Percentiles rank a stretch among this genome's conserved stretches.
Evolutionary conservation across 345 rosid species (phyloP).

Genomic region (Corchorus capsularis): DNA sequence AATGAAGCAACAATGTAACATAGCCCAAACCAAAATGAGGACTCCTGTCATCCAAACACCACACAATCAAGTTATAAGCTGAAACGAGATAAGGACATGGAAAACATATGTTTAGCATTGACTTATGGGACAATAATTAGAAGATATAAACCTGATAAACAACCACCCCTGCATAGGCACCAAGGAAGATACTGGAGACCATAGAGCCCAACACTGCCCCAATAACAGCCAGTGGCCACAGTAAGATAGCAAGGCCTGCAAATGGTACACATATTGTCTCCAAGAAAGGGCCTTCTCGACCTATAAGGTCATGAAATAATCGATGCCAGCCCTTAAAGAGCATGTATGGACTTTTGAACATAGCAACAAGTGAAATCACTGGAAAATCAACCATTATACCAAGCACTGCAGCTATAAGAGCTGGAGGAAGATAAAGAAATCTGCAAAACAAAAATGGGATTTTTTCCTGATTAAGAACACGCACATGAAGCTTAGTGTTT

Average conservation of each 20-base stretch:
- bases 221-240: constrained; percentile 93
- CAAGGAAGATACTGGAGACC: constrained; percentile 74
- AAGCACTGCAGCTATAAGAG: constrained; percentile 58
- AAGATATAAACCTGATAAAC: constrained; percentile 64
- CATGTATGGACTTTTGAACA: constrained; percentile 89
- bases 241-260: constrained; percentile 89
- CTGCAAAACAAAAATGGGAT: constrained; percentile 40
- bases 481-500: not conserved
- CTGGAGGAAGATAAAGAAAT: constrained; percentile 69
- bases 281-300: constrained; percentile 97
- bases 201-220: constrained; percentile 87
- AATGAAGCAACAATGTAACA: constrained; percentile 74
- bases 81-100: not conserved
- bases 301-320: constrained; percentile 82
- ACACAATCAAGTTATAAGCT: constrained; percentile 10
- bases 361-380: constrained; percentile 64
- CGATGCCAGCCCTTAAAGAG: constrained; percentile 96
- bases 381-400: constrained; percentile 75
- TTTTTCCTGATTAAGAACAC: not conserved
- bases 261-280: constrained; percentile 98
- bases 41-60: constrained; percentile 56
- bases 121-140: not conserved
- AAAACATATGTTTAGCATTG: not conserved
- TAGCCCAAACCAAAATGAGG: constrained; percentile 89
- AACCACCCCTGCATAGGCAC: constrained; percentile 81